These are phyloP conservation scores for Rhypophila decipiens DNA, from an alignment of 495 filamentous ascomycete species.

Conservation along the genomic window DNA sequence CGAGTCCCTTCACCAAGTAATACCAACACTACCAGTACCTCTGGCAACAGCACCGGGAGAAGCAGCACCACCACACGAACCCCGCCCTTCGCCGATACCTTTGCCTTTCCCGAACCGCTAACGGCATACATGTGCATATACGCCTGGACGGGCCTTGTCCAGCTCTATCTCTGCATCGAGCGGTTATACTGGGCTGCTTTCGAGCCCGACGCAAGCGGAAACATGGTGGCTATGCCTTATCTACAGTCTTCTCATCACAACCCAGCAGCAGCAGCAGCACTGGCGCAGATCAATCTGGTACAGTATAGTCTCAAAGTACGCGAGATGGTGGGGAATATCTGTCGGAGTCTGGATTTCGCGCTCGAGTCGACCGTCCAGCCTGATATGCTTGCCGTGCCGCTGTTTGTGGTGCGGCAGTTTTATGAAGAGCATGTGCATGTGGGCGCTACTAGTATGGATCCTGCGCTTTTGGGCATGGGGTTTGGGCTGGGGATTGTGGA, in stretches of 20 bases:
- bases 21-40: neutral
- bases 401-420: slow-evolving; percentile 27
- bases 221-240: neutral
- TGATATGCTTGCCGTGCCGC: slow-evolving; percentile 30
- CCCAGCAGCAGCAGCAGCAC: neutral
- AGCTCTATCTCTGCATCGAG: slow-evolving; percentile 34
- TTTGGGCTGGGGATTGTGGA: neutral
- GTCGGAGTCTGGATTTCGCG: slow-evolving; percentile 33
- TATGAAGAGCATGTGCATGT: slow-evolving; percentile 13
- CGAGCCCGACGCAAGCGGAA: slow-evolving; percentile 21
- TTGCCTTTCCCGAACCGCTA: slow-evolving; percentile 25
- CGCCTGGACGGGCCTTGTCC: slow-evolving; percentile 35
- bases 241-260: slow-evolving; percentile 8
- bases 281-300: slow-evolving; percentile 13
- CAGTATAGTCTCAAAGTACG: slow-evolving; percentile 17
- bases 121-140: slow-evolving; percentile 31
- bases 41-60: neutral
- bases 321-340: slow-evolving; percentile 28
- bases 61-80: neutral
- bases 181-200: slow-evolving; percentile 29
- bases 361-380: slow-evolving; percentile 29
- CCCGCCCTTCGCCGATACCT: slow-evolving; percentile 31
- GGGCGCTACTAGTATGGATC: neutral
- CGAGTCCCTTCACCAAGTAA: neutral
- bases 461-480: slow-evolving; percentile 2